These are phyloP conservation scores for Populus hybrid DNA, from an alignment of 441 rosid genomes.

Conservation along the genomic window DNA sequence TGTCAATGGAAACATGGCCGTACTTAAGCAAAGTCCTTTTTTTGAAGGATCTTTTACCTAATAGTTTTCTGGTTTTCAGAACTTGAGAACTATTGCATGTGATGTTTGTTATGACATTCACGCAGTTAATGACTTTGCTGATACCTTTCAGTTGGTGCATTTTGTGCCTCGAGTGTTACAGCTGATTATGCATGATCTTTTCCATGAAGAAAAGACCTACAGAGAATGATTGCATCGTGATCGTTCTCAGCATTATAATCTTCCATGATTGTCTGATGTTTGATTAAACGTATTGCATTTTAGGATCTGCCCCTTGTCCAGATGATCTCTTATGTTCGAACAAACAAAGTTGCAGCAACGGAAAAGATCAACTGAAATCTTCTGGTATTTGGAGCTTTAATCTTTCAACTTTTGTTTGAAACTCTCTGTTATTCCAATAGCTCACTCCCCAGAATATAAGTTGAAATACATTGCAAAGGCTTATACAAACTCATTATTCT, in stretches of 20 bases:
- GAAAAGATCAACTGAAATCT: conserved; percentile 31
- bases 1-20: neutral
- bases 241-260: conserved; percentile 2
- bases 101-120: neutral
- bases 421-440: neutral
- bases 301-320: conserved; percentile 46
- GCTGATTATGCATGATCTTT: neutral
- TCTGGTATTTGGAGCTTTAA: conserved; percentile 38
- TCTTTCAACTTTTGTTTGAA: neutral
- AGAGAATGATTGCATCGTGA: neutral
- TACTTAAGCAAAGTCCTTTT: neutral
- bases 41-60: neutral
- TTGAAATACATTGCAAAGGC: neutral
- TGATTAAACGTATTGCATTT: conserved; percentile 16
- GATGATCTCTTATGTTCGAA: conserved; percentile 52
- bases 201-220: neutral
- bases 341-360: conserved; percentile 28
- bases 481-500: neutral
- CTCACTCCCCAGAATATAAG: neutral
- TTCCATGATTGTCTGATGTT: neutral
- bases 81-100: neutral
- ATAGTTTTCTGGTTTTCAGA: neutral
- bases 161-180: neutral
- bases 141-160: neutral
- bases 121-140: neutral